phyloP scores from a whole-genome alignment of 306 rosid species.

The Crataegus laevigata region DNA sequence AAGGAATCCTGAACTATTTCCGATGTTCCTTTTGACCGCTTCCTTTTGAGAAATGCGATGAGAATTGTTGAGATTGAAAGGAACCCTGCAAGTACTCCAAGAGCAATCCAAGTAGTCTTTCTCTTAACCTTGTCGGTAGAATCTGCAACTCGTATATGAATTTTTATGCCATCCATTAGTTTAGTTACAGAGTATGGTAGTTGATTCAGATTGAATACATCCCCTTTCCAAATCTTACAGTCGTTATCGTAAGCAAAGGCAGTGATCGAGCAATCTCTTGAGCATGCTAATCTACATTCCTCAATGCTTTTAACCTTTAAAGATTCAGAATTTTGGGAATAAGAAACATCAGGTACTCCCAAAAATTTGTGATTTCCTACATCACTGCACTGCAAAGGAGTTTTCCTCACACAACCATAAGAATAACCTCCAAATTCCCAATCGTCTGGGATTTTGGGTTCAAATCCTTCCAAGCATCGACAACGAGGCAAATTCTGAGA shows the following conservation, averaged over 20 bases:
- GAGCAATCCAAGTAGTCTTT: not conserved
- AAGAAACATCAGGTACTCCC: too few species aligned
- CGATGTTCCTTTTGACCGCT: too few species aligned
- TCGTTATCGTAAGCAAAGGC: not conserved
- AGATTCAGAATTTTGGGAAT: too few species aligned
- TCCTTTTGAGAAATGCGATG: not conserved
- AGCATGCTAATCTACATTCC: not conserved
- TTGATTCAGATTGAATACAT: not conserved
- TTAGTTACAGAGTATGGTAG: too few species aligned
- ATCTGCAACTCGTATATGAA: not conserved
- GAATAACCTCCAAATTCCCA: not conserved
- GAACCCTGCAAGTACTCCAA: not conserved
- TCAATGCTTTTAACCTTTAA: not conserved
- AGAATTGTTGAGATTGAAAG: not conserved
- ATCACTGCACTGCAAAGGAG: not conserved
- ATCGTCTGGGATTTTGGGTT: not conserved
- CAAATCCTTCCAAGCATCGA: constrained; percentile 1
- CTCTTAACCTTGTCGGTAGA: not conserved
- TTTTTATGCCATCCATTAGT: too few species aligned
- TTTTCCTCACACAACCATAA: constrained; percentile 3
- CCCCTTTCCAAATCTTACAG: not conserved
- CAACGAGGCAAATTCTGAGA: not conserved
- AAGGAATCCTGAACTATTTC: not conserved
- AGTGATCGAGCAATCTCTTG: not conserved
- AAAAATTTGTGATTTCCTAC: too few species aligned